A percentile compares a stretch with the other conserved stretches of the same genome.
Conservation (phyloP, 2,329 filamentous ascomycete genomes). For the Volutella citrinella region DNA sequence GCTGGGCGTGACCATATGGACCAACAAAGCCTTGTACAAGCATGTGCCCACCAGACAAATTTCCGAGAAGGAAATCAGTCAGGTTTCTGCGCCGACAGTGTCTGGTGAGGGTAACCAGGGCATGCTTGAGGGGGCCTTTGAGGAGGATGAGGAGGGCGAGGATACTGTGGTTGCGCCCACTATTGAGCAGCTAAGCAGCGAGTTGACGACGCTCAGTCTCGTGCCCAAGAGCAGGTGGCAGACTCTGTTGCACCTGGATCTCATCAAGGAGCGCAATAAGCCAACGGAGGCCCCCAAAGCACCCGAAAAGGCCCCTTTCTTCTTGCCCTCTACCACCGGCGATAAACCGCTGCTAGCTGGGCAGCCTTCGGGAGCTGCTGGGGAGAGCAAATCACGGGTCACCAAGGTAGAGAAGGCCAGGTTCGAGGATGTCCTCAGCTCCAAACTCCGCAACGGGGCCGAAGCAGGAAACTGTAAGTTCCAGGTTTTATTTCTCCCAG, state of each 20-base stretch:
- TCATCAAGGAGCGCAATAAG: slow-evolving; percentile 92
- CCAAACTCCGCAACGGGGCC: slow-evolving; percentile 52
- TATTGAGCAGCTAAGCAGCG: slow-evolving; percentile 74
- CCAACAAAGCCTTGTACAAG: slow-evolving; percentile 86
- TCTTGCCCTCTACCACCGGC: slow-evolving; percentile 68
- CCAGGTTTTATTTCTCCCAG: not conserved
- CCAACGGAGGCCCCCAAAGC: slow-evolving; percentile 87
- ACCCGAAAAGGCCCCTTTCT: slow-evolving; percentile 94
- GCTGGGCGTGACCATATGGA: slow-evolving; percentile 93
- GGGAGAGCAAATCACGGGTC: slow-evolving; percentile 61
- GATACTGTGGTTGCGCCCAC: slow-evolving; percentile 52
- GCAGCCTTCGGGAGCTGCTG: slow-evolving; percentile 30
- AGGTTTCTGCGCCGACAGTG: slow-evolving; percentile 66
- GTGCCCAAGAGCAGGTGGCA: slow-evolving; percentile 93
- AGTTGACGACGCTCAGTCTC: slow-evolving; percentile 84
- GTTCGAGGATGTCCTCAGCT: slow-evolving; percentile 57
- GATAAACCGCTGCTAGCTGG: slow-evolving; percentile 38
- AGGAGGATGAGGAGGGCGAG: slow-evolving; percentile 50
- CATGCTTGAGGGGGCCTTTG: slow-evolving; percentile 73
- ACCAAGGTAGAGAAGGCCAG: slow-evolving; percentile 61
- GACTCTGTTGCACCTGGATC: slow-evolving; percentile 85
- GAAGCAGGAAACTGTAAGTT: slow-evolving; percentile 59
- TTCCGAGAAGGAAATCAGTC: slow-evolving; percentile 68
- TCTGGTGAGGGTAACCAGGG: slow-evolving; percentile 80
- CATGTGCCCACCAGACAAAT: slow-evolving; percentile 85